Evolutionary conservation across 192 early-diverging fungal species (phyloP).

Genomic region (Backusella tuberculispora): DNA sequence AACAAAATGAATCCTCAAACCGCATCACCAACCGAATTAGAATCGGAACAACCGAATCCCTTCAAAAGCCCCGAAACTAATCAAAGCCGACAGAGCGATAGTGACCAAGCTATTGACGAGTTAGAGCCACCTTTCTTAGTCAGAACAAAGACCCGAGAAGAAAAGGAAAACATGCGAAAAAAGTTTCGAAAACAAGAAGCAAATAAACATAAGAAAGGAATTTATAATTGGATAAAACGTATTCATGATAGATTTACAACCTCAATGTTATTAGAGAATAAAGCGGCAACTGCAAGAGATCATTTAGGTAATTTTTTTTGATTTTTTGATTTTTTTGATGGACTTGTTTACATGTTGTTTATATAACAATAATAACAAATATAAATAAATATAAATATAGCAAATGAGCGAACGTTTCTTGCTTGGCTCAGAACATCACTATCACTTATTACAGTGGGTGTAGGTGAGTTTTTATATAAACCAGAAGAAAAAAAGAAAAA

Average conservation of each 20-base stretch:
- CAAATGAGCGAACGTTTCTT: slow-evolving; percentile 82
- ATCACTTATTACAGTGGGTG: slow-evolving; percentile 75
- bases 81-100: neutral
- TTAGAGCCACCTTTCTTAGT: slow-evolving; percentile 6
- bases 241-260: slow-evolving; percentile 19
- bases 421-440: slow-evolving; percentile 82
- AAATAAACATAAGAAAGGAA: neutral
- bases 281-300: slow-evolving; percentile 78
- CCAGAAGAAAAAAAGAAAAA: no score
- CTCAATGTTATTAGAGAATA: slow-evolving; percentile 64
- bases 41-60: neutral
- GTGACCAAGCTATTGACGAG: neutral
- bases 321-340: no score
- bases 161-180: slow-evolving; percentile 11
- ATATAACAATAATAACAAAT: neutral
- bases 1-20: slow-evolving; percentile 3
- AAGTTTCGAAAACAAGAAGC: slow-evolving; percentile 13
- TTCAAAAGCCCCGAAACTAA: neutral
- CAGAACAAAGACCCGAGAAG: slow-evolving; percentile 14
- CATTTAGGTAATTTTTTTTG: slow-evolving; percentile 65
- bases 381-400: slow-evolving; percentile 33
- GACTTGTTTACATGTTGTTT: neutral
- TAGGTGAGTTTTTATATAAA: no score
- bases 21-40: slow-evolving; percentile 6
- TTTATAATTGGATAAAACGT: neutral